Evolutionary conservation across 2,329 filamentous ascomycete genomes (phyloP), one percentile per base, ranked within the genome.

Genomic region (Fusarium secorum): DNA sequence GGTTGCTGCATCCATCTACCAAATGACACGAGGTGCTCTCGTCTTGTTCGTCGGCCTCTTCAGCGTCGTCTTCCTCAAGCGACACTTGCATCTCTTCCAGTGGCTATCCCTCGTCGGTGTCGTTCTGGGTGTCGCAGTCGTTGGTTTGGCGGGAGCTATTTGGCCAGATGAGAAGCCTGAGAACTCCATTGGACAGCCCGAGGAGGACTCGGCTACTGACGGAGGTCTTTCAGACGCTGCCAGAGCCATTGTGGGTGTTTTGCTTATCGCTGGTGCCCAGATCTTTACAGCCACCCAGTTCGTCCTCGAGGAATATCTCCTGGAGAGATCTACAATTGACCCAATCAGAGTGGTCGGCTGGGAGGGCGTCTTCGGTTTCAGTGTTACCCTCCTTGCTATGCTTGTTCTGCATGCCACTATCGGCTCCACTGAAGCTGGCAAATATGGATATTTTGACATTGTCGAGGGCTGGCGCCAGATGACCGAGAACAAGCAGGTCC

Each of bases 211-310:
- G 24, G 80, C 83, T 7, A 78, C 81, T 20, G 78, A 80, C 9
- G 82, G 85, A 10, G 83, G 71, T 4, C 73, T 81, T 11, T 78
- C 79, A 2, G 78, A 81, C 41, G 72, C 79, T 35, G 63, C 77
- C n/a, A 75, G 77, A 46, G 93, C 94, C 1, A 83, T 97, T 57
- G 83, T 98, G 33, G 96, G 96, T 32, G 92, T 99, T 20, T 83
- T 96, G 26, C 86, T 98, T 61, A 98, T 99, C 78, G 96, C 96
- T 7, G 92, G 92, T 5, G 96, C 95, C 2, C 96, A 99, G 82
- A 92, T 99, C 78, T 98, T 99, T 79, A 98, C 96, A 0, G 96
- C 96, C 2, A 93, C 93, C 3, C 96, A 99, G 80, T 99, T 98
- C 76, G 96, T 98, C 28, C 83, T 97, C 6, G 96, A 99, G 81